These are phyloP conservation scores for Hemerocallis citrina DNA, from an alignment of 106 monocot species.

Conservation along the genomic window DNA sequence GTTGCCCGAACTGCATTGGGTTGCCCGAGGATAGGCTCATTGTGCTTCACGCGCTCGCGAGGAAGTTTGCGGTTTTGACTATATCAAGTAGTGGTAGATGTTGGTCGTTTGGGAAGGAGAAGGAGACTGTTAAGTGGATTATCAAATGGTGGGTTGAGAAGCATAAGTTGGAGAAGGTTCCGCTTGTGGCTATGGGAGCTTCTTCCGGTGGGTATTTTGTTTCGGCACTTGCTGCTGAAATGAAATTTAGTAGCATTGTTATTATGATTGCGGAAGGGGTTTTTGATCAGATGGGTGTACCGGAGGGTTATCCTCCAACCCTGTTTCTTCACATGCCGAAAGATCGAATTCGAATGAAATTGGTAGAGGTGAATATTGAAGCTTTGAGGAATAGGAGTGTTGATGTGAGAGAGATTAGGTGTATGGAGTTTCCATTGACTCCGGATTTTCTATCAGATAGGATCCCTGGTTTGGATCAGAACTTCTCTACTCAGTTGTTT, in stretches of 20 bases:
- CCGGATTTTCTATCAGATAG: constrained; percentile 60
- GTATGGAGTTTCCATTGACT: constrained; percentile 62
- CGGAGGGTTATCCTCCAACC: constrained; percentile 53
- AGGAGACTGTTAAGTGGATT: constrained; percentile 33
- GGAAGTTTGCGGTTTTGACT: constrained; percentile 47
- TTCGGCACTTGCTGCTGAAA: constrained; percentile 60
- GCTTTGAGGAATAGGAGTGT: constrained; percentile 49
- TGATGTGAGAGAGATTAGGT: constrained; percentile 57
- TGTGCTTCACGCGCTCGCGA: constrained; percentile 49
- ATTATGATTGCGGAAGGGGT: constrained; percentile 89
- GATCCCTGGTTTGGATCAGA: constrained; percentile 48
- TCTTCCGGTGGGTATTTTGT: constrained; percentile 90
- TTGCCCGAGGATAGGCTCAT: constrained; percentile 72
- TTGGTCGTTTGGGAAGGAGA: constrained; percentile 70
- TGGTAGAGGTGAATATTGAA: constrained; percentile 49
- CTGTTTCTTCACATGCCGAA: constrained; percentile 96
- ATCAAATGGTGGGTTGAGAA: constrained; percentile 46
- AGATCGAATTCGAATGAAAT: constrained; percentile 29
- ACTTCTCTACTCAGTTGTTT: constrained; percentile 46
- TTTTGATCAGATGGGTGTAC: constrained; percentile 31
- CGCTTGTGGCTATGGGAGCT: constrained; percentile 61
- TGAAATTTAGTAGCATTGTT: constrained; percentile 59
- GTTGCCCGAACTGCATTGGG: constrained; percentile 67
- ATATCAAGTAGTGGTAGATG: constrained; percentile 64
- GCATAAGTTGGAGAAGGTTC: constrained; percentile 47